phyloP scores from a whole-genome alignment of 2,329 filamentous ascomycete species.

The Monosporascus sp. region DNA sequence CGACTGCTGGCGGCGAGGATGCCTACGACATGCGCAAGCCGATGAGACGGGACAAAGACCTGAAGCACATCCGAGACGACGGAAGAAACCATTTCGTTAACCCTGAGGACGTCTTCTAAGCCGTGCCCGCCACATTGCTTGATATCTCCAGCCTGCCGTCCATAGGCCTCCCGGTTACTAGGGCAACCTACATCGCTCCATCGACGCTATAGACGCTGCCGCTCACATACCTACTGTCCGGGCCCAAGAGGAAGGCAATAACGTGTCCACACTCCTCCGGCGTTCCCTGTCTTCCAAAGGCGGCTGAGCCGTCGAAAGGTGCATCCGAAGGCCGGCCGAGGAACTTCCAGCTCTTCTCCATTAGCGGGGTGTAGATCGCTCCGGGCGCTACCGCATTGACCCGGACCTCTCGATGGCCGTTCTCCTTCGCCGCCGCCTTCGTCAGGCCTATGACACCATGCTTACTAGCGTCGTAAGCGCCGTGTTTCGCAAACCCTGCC shows the following conservation, averaged over 20 bases:
- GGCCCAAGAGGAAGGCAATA: slow-evolving; percentile 43
- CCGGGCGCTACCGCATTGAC: slow-evolving; percentile 45
- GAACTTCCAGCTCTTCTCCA: slow-evolving; percentile 38
- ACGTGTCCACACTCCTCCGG: slow-evolving; percentile 42
- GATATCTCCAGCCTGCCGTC: not conserved
- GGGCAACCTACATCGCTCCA: slow-evolving; percentile 30
- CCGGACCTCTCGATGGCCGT: slow-evolving; percentile 37
- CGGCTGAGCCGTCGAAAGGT: slow-evolving; percentile 36
- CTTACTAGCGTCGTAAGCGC: slow-evolving; percentile 34
- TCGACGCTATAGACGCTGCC: slow-evolving; percentile 43
- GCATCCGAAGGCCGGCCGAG: slow-evolving; percentile 30
- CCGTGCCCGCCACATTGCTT: not conserved
- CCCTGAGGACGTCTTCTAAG: slow-evolving; percentile 81
- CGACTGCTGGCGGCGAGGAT: slow-evolving; percentile 66
- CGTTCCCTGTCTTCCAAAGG: slow-evolving; percentile 39
- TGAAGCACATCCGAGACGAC: slow-evolving; percentile 71
- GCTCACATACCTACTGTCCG: slow-evolving; percentile 41
- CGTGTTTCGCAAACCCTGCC: slow-evolving; percentile 34
- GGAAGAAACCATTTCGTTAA: slow-evolving; percentile 74
- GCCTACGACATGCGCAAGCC: slow-evolving; percentile 97
- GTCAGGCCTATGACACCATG: slow-evolving; percentile 34
- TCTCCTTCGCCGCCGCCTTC: slow-evolving; percentile 30
- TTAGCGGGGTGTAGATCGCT: slow-evolving; percentile 44
- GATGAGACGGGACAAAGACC: slow-evolving; percentile 71
- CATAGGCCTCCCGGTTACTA: not conserved